Conservation (phyloP, 2,329 filamentous ascomycete species). For the Colletotrichum sp. region DNA sequence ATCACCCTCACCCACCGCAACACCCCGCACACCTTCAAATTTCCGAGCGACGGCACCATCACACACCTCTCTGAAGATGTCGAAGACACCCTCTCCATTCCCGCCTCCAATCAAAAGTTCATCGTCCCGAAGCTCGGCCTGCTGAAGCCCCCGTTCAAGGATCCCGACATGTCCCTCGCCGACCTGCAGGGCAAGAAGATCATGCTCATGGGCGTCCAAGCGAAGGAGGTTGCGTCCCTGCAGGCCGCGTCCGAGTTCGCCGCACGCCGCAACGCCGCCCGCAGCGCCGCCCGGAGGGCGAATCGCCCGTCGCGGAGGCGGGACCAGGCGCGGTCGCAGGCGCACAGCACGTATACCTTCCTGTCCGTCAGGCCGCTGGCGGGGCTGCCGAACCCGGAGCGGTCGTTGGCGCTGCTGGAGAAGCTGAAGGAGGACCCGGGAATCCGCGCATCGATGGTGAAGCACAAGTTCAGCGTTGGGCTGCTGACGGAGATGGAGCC, state of each 20-base stretch:
- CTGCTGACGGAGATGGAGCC: slow-evolving; percentile 97
- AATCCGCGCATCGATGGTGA: slow-evolving; percentile 82
- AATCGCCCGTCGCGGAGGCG: slow-evolving; percentile 41
- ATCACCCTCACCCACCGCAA: slow-evolving; percentile 54
- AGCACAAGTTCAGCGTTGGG: slow-evolving; percentile 83
- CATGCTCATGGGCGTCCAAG: slow-evolving; percentile 68
- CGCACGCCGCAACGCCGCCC: slow-evolving; percentile 51
- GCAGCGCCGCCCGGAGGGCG: slow-evolving; percentile 35
- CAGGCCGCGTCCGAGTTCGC: slow-evolving; percentile 53
- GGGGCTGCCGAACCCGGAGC: slow-evolving; percentile 77
- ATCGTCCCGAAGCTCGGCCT: slow-evolving; percentile 69
- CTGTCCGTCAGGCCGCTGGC: slow-evolving; percentile 75
- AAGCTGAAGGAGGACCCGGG: slow-evolving; percentile 83
- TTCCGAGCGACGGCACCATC: slow-evolving; percentile 52
- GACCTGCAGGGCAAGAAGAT: slow-evolving; percentile 63
- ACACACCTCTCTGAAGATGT: slow-evolving; percentile 66
- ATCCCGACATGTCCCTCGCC: slow-evolving; percentile 55
- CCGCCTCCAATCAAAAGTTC: slow-evolving; percentile 70
- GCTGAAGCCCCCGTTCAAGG: slow-evolving; percentile 68
- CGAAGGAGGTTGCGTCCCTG: slow-evolving; percentile 62
- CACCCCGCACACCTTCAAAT: slow-evolving; percentile 46
- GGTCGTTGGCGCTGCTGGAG: slow-evolving; percentile 74
- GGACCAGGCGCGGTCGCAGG: slow-evolving; percentile 43
- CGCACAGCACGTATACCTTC: slow-evolving; percentile 81
- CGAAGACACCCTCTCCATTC: slow-evolving; percentile 61